Evolutionary conservation across 2,329 filamentous ascomycete genomes (phyloP), one percentile per base, ranked within the genome.

Genomic region (Pseudogymnoascus sp.): DNA sequence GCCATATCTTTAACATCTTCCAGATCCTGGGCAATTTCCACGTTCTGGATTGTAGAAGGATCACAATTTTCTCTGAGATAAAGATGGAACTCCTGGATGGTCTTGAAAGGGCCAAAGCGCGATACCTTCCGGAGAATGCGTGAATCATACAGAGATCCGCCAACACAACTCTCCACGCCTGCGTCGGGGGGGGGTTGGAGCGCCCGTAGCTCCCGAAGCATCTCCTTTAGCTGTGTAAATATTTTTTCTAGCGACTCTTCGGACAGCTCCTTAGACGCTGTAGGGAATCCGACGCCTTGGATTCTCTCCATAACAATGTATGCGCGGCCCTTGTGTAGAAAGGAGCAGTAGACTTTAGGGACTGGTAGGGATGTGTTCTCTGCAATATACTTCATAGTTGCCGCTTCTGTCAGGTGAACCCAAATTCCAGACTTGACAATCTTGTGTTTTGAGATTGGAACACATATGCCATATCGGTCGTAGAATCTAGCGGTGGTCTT

Each of bases 251-350:
- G 67, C 21, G 62, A 45, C 28, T 63, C 61, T 41, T 65, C 63
- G 2, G 64, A 19, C 54, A 65, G 39, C 4, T 10, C 21, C 31
- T 65, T 62, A 63, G 63, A 67, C n/a, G 65, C 45, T 37, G 61
- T 61, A 16, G 66, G 66, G 14, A 67, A 41, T 4, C 63, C 64
- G 0, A 66, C 62, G 11, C 77, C 76, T 3, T 70, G 61, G 28
- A 79, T 74, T 45, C 72, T 63, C 34, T 75, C 69, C 79, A 83
- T 83, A 0, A 82, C 72, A 48, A 83, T 81, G 67, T 80, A 80
- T 0, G 77, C 73, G 3, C 67, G 66, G 16, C 74, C 74, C 8
- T 75, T 73, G 62, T 75, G 71, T 1, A 72, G 62, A 61, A 82
- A 82, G 37, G 79, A 73, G 66, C 74, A 79, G 66, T 79, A 72